These are phyloP conservation scores for Rhizomucor pusillus DNA, from an alignment of 371 early-diverging fungal species.

Conservation along the genomic window DNA sequence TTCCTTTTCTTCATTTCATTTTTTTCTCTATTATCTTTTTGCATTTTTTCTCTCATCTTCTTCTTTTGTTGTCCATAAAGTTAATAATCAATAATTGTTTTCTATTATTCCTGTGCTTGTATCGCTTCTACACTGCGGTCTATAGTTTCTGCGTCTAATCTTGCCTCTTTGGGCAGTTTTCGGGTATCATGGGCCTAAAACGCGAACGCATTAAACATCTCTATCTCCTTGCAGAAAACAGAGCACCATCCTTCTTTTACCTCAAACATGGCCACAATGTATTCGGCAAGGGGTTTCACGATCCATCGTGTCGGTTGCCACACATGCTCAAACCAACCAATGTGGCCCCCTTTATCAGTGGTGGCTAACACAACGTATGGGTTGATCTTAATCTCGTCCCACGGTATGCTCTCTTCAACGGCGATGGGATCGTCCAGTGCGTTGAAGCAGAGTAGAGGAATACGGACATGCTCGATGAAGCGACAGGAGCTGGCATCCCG, in stretches of 20 bases:
- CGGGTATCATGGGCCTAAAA: slow-evolving; percentile 22
- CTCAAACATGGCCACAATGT: slow-evolving; percentile 63
- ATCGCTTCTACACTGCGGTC: slow-evolving; percentile 98
- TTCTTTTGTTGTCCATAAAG: background rate
- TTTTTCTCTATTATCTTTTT: slow-evolving; percentile 3
- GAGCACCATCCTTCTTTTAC: too few relatives aligned
- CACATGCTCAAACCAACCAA: slow-evolving; percentile 87
- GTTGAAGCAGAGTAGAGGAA: slow-evolving; percentile 82
- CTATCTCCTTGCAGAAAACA: too few relatives aligned
- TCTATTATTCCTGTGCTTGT: slow-evolving; percentile 80
- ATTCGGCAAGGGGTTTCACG: slow-evolving; percentile 66
- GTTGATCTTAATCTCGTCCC: slow-evolving; percentile 70
- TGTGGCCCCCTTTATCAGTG: slow-evolving; percentile 88
- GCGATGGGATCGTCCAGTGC: slow-evolving; percentile 94
- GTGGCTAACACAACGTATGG: slow-evolving; percentile 85
- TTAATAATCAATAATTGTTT: background rate
- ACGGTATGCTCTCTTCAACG: slow-evolving; percentile 68
- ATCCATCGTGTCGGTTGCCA: slow-evolving; percentile 59
- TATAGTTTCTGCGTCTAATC: slow-evolving; percentile 68
- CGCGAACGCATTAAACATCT: background rate
- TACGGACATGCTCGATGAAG: slow-evolving; percentile 68
- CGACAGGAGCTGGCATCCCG: slow-evolving; percentile 70
- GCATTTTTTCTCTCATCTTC: background rate
- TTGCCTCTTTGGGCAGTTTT: slow-evolving; percentile 6
- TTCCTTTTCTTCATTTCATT: background rate